A percentile compares a stretch with the other conserved stretches of the same genome.
Evolutionary conservation across 163 green algal species (phyloP).

Genomic region (Chloromonas sp.): DNA sequence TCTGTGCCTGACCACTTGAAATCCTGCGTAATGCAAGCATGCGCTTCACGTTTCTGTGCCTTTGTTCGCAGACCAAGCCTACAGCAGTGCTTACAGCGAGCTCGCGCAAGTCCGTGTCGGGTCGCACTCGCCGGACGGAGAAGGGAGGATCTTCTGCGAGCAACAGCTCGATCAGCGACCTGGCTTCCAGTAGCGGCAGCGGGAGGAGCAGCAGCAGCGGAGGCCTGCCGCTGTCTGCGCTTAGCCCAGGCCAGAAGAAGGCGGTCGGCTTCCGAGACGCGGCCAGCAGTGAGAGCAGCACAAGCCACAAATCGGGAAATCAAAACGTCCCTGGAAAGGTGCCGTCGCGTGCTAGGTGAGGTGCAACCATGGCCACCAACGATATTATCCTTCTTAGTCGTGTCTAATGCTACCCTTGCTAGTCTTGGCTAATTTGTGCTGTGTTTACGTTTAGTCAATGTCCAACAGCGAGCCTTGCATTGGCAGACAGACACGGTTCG

Average conservation of each 20-base stretch:
- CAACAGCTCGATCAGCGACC: not conserved
- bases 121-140: not conserved
- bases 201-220: not conserved
- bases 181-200: not conserved
- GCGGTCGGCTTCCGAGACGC: not conserved
- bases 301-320: not conserved
- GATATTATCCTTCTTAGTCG: too few species aligned
- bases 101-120: not conserved
- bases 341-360: too few species aligned
- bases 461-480: too few species aligned
- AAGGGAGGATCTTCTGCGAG: not conserved
- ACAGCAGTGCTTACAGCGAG: not conserved
- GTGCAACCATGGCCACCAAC: too few species aligned
- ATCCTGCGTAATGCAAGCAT: too few species aligned
- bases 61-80: not conserved
- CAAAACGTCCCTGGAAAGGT: too few species aligned
- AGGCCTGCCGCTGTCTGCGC: not conserved
- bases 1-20: not conserved
- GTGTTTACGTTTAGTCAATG: too few species aligned
- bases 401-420: too few species aligned
- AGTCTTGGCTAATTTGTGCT: too few species aligned
- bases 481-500: too few species aligned
- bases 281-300: not conserved
- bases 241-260: not conserved
- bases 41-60: not conserved